Evolutionary conservation across 306 rosid genomes (phyloP).

Genomic region (Nissolia schottii): DNA sequence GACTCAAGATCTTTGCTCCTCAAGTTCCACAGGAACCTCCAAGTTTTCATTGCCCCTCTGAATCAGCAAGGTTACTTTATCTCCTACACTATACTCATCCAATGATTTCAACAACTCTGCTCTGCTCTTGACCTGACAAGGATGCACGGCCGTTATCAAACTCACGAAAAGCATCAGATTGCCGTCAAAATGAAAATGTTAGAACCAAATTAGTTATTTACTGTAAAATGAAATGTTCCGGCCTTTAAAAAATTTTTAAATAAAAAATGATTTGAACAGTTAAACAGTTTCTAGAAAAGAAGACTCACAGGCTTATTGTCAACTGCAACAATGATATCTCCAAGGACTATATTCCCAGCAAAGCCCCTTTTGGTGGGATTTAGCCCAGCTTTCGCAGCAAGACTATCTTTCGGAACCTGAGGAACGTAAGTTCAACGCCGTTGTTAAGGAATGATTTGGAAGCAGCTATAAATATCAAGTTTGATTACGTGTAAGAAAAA

Average conservation of each 20-base stretch:
- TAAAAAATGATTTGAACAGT: not conserved
- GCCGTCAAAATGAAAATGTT: too few species aligned
- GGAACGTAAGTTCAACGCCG: not conserved
- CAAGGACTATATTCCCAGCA: slow-evolving; percentile 83
- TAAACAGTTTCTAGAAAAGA: slow-evolving; percentile 23
- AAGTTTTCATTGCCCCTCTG: slow-evolving; percentile 64
- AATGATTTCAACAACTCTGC: slow-evolving; percentile 69
- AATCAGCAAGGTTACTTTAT: slow-evolving; percentile 54
- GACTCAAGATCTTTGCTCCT: slow-evolving; percentile 54
- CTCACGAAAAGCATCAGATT: too few species aligned
- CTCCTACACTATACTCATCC: slow-evolving; percentile 80
- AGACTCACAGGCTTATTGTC: slow-evolving; percentile 74
- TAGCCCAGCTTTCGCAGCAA: slow-evolving; percentile 80
- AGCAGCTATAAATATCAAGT: not conserved
- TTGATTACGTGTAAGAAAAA: not conserved
- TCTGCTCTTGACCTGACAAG: slow-evolving; percentile 69
- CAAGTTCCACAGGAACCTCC: slow-evolving; percentile 63
- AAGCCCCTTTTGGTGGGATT: slow-evolving; percentile 83
- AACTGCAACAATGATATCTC: slow-evolving; percentile 78
- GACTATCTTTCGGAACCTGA: slow-evolving; percentile 80
- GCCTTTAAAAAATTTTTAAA: not conserved
- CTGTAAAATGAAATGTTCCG: slow-evolving; percentile 8
- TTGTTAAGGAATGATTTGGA: not conserved
- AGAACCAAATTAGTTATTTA: too few species aligned
- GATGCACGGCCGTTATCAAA: slow-evolving; percentile 4